Conservation (phyloP, 805 yeast genomes). For the Starmerella floris region DNA sequence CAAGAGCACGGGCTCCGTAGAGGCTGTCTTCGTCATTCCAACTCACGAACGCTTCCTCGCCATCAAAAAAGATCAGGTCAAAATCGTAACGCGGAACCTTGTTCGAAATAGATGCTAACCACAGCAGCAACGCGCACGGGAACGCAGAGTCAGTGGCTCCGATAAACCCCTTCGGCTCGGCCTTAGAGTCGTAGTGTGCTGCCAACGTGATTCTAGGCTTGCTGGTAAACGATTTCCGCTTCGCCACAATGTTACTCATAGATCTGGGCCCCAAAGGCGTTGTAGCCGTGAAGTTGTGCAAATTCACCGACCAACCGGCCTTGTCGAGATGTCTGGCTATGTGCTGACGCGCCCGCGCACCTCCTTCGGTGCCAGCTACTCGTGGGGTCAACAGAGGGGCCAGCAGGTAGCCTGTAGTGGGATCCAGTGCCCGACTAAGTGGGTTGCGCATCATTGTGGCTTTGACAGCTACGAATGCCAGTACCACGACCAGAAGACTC, state of each 20-base stretch:
- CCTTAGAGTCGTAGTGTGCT: constrained; percentile 45
- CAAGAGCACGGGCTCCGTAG: constrained; percentile 43
- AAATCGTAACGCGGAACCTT: constrained; percentile 11
- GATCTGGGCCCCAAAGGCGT: constrained; percentile 29
- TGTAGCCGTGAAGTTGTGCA: constrained; percentile 26
- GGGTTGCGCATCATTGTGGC: neutral
- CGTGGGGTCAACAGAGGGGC: constrained; percentile 20
- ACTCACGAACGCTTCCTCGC: constrained; percentile 45
- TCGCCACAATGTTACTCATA: constrained; percentile 27
- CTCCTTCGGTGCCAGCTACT: constrained; percentile 19
- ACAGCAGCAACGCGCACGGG: constrained; percentile 41
- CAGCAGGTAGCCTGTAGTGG: constrained; percentile 16
- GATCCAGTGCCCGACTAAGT: constrained; percentile 9
- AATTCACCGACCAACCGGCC: constrained; percentile 23
- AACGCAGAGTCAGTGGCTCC: constrained; percentile 52
- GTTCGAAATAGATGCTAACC: constrained; percentile 29
- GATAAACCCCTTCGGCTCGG: constrained; percentile 39
- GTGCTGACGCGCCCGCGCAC: constrained; percentile 15
- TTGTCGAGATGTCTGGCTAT: constrained; percentile 24
- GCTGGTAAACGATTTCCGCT: constrained; percentile 12
- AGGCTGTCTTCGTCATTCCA: constrained; percentile 43
- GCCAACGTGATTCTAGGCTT: constrained; percentile 26
- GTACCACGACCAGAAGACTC: neutral
- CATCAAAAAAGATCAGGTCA: constrained; percentile 39
- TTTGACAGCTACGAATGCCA: neutral